These are phyloP conservation scores for Tylopilus rubrobrunneus DNA, from an alignment of 768 basidiomycete genomes.

Conservation along the genomic window DNA sequence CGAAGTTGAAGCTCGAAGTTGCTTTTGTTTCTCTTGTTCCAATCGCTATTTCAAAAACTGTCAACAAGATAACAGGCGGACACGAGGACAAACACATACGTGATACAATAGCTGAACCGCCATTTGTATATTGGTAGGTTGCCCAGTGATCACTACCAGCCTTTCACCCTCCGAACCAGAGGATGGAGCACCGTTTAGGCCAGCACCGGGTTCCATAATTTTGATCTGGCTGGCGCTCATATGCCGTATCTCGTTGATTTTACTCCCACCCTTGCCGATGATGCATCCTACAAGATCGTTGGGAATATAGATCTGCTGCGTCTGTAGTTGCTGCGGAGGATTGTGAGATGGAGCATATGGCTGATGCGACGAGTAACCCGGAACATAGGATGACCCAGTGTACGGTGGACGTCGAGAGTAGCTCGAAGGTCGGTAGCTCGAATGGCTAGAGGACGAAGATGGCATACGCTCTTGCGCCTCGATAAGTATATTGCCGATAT, in stretches of 20 bases:
- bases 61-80: constrained; percentile 9
- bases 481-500: constrained; percentile 96
- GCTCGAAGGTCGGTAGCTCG: constrained; percentile 63
- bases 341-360: constrained; percentile 51
- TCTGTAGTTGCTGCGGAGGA: constrained; percentile 76
- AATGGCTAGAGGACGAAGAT: constrained; percentile 53
- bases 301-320: constrained; percentile 97
- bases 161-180: constrained; percentile 83
- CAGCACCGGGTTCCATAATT: constrained; percentile 96
- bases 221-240: constrained; percentile 96
- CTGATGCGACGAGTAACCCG: constrained; percentile 50
- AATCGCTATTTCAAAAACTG: constrained; percentile 51
- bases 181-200: constrained; percentile 65
- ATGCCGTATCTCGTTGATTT: constrained; percentile 97
- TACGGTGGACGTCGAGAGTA: constrained; percentile 46
- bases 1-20: constrained; percentile 41
- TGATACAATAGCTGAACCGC: constrained; percentile 90
- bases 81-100: constrained; percentile 40
- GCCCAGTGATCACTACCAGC: constrained; percentile 96
- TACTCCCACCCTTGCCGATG: constrained; percentile 96
- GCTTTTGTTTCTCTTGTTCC: constrained; percentile 89
- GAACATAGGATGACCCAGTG: constrained; percentile 64
- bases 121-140: constrained; percentile 91
- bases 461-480: constrained; percentile 87
- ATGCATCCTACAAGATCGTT: constrained; percentile 96